Evolutionary conservation across 768 basidiomycete genomes (phyloP).

Genomic region (Termitomyces bulborhizus): DNA sequence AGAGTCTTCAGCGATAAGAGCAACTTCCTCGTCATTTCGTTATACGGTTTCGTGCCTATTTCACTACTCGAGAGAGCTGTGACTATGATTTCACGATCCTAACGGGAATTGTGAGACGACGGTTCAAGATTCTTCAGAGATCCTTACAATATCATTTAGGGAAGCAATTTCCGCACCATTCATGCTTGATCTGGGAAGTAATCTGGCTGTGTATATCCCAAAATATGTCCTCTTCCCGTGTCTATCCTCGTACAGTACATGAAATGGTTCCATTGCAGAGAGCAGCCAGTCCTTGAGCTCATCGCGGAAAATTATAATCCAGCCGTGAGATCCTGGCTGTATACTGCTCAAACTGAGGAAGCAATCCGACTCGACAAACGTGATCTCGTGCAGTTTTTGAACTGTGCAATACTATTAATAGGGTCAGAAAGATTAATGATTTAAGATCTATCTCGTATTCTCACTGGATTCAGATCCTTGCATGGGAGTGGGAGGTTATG

Average conservation of each 20-base stretch:
- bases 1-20: slow-evolving; percentile 3
- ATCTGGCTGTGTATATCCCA: slow-evolving; percentile 7
- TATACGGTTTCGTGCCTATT: slow-evolving; percentile 2
- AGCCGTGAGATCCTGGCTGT: slow-evolving; percentile 9
- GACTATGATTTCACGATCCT: slow-evolving; percentile 8
- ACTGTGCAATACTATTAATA: background rate
- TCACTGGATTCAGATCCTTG: background rate
- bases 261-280: slow-evolving; percentile 5
- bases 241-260: slow-evolving; percentile 1
- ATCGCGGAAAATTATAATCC: slow-evolving; percentile 12
- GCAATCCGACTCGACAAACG: slow-evolving; percentile 9
- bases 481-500: slow-evolving; percentile 4
- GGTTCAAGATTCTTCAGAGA: background rate
- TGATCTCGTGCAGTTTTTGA: slow-evolving; percentile 5
- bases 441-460: background rate
- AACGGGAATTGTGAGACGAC: background rate
- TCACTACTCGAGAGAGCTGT: slow-evolving; percentile 6
- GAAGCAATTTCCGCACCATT: slow-evolving; percentile 11
- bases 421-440: background rate
- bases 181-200: slow-evolving; percentile 7
- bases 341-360: slow-evolving; percentile 8
- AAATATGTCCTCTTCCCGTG: slow-evolving; percentile 1
- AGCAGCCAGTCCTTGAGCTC: slow-evolving; percentile 11
- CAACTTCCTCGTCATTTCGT: background rate
- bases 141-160: background rate